phyloP scores from a whole-genome alignment of 2,329 filamentous ascomycete genomes.

The Xylaria sp. region DNA sequence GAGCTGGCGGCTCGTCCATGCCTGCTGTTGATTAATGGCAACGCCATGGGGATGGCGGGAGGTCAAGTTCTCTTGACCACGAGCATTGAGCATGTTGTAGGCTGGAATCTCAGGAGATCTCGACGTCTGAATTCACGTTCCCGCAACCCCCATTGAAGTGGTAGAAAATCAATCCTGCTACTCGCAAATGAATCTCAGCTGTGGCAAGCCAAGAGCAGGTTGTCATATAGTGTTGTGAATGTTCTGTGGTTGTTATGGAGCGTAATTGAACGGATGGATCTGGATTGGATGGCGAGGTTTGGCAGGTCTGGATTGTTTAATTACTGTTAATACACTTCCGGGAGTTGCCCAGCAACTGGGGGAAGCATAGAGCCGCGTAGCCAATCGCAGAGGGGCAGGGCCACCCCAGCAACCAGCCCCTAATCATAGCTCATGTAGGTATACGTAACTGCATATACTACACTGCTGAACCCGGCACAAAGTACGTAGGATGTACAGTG shows the following conservation, averaged over 20 bases:
- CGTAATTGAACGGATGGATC: conserved; percentile 1
- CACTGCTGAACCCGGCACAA: background rate
- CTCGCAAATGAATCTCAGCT: conserved; percentile 2
- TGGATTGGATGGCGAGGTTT: conserved; percentile 9
- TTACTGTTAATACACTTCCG: conserved; percentile 12
- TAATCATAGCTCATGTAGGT: background rate
- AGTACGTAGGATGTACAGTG: background rate
- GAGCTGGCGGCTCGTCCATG: conserved; percentile 46
- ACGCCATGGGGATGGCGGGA: conserved; percentile 74
- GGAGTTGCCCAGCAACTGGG: conserved; percentile 31
- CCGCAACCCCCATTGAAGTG: background rate
- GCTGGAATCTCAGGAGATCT: conserved; percentile 27
- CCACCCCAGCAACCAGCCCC: background rate
- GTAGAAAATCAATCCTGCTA: background rate
- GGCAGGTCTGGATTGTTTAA: conserved; percentile 26
- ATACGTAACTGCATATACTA: too few species aligned
- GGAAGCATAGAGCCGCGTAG: background rate
- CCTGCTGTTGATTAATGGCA: conserved; percentile 71
- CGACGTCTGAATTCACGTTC: background rate
- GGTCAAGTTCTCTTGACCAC: conserved; percentile 88
- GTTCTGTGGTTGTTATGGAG: conserved; percentile 22
- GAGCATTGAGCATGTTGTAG: conserved; percentile 72
- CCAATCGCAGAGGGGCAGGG: conserved; percentile 17
- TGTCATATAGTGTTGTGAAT: conserved; percentile 6
- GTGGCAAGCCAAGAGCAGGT: background rate